Base-by-base conservation (phyloP, 345 rosid genomes). In the Geranium brycei region DNA sequence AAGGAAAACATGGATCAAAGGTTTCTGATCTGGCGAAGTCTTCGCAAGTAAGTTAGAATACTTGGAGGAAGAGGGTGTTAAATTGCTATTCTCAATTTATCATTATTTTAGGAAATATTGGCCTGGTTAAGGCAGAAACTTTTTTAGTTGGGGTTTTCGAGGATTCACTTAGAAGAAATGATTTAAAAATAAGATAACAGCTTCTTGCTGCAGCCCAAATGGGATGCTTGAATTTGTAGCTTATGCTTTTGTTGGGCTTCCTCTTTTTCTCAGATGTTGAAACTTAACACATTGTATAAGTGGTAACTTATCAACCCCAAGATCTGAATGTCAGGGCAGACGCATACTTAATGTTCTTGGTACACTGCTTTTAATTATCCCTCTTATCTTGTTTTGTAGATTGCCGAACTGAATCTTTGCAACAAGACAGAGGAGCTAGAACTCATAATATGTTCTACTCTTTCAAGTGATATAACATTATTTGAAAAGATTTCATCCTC, bases 391-490 rank as follows among this genome's bases (percentile, higher is more conserved):
- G 53, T 71, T 66, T 75, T 76, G 80, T 73, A 86, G 97, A 77
- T 93, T 72, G 71, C 73, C 75, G 91, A 79, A 72, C 75, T 88
- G 76, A 82, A 81, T 78, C 78, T 82, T 74, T 72, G 79, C 65
- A 73, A 76, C 76, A 55, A 77, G 1, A 68, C 76, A 57, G 92
- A 85, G 75, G 95, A 83, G 68, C 79, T 80, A 70, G 89, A 93
- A 77, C 72, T 56, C n/a, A 69, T 81, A 68, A 80, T 93, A 75
- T 71, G 81, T 74, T 86, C 96, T 69, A 79, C 89, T 62, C 88
- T 93, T 73, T 84, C 92, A 67, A 93, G 99, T 78, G 99, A 93
- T 77, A 93, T 93, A 69, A 81, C 89, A 51, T 69, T 93, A 67
- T 93, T 93, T 71, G 99, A 93, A 69, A 93, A 90, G 85, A 90